Evolutionary conservation across 2,329 filamentous ascomycete genomes (phyloP).

Genomic region (Fusarium mangiferae): DNA sequence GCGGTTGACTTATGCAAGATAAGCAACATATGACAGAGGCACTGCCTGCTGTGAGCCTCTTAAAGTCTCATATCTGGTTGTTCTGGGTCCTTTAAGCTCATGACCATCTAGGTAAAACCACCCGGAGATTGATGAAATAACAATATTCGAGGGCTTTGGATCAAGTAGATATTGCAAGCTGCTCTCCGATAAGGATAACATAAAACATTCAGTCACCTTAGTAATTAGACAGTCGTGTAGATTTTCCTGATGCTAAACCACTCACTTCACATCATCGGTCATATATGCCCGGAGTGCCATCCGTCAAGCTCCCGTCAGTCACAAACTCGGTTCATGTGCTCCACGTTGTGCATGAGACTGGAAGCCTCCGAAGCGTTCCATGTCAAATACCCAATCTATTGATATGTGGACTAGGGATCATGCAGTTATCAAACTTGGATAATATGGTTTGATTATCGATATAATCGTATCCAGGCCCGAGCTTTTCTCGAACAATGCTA

Average conservation of each 20-base stretch:
- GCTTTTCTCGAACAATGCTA: neutral
- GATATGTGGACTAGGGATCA: neutral
- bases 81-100: neutral
- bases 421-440: neutral
- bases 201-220: neutral
- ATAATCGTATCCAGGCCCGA: constrained; percentile 8
- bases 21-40: constrained; percentile 1
- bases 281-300: neutral
- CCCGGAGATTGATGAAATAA: neutral
- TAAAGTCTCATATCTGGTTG: neutral
- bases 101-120: neutral
- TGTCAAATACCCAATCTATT: neutral
- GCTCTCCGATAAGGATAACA: neutral
- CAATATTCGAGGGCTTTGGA: neutral
- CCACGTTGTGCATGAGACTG: constrained; percentile 2
- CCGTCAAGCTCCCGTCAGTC: neutral
- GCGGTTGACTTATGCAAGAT: constrained; percentile 6
- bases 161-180: neutral
- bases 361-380: neutral
- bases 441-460: constrained; percentile 8
- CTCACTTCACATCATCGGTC: constrained; percentile 1
- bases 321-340: neutral
- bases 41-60: neutral
- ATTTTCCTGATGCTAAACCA: neutral
- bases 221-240: neutral